Base-by-base conservation (phyloP, 2,329 filamentous ascomycete genomes). In the Sodiomyces alkalinus region DNA sequence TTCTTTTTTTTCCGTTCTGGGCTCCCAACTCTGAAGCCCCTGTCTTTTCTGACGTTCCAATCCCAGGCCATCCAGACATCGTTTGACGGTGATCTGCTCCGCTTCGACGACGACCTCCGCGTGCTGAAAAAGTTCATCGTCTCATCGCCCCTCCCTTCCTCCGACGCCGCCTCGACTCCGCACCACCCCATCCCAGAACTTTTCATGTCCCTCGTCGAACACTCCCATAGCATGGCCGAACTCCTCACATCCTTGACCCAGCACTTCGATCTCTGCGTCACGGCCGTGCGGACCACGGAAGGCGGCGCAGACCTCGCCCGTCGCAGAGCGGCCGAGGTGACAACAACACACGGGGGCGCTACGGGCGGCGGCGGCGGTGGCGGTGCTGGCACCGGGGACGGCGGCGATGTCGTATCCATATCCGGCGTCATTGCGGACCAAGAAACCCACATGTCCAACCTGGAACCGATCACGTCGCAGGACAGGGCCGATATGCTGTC, bases 221-320 rank as follows among this genome's bases (percentile, higher is more conserved):
- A 87, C 40, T 86, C 86, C 0, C 74, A 80, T 36, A 73, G 76
- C 41, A 87, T 92, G 74, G 87, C 86, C 5, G 65, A 76, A 32
- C 65, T 83, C 5, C 68, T 96, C 2, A 70, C 82, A 32, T 83
- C 79, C 1, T 60, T 96, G 4, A 85, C 83, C 6, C 71, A 68
- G 16, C 87, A 96, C 53, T 94, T 93, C 47, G 87, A 96, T 49
- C 71, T 92, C 38, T 94, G 87, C 49, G 81, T 92, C 10, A 87
- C 78, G 1, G 87, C 87, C 1, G 77, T 94, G 23, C 80, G 85
- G 34, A 83, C 87, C 28, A 94, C 86, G 3, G 85, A 93, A 55
- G 80, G 79, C 17, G 80, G 76, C 5, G 73, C 74, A 9, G 77
- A 73, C 5, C 60, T 75, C 25, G 78, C 76, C 5, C 69, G 74